phyloP scores from a whole-genome alignment of 495 filamentous ascomycete genomes.

The Daldinia grandis region DNA sequence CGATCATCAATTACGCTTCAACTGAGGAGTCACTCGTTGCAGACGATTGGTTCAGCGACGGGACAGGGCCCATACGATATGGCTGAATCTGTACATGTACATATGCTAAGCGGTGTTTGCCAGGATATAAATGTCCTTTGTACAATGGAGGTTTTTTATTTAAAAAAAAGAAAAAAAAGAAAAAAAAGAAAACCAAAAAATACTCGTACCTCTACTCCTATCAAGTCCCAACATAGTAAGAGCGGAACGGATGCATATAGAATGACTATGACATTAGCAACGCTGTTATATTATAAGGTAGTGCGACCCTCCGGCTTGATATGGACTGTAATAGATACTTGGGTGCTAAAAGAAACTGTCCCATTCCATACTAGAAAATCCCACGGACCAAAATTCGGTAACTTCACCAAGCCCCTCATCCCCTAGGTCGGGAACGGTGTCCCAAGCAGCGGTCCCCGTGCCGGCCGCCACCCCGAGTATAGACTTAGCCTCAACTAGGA shows the following conservation, averaged over 20 bases:
- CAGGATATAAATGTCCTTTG: not conserved
- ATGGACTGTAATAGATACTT: not conserved
- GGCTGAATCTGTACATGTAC: constrained; percentile 50
- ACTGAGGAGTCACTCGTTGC: constrained; percentile 48
- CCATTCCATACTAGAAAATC: constrained; percentile 22
- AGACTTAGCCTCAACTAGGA: not conserved
- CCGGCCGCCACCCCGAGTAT: constrained; percentile 10
- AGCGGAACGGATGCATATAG: too few relatives aligned
- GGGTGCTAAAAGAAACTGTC: constrained; percentile 4
- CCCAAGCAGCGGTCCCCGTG: not conserved
- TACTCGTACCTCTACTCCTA: too few relatives aligned
- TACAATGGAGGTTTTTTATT: too few relatives aligned
- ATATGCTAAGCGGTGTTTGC: not conserved
- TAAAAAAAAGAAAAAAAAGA: too few relatives aligned
- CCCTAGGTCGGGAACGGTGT: not conserved
- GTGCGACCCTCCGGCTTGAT: too few relatives aligned
- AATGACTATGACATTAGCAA: too few relatives aligned
- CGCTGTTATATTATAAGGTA: too few relatives aligned
- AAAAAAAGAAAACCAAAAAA: too few relatives aligned
- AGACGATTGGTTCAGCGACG: constrained; percentile 62
- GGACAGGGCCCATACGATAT: constrained; percentile 54
- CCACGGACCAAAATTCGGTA: constrained; percentile 25
- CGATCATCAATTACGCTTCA: constrained; percentile 65
- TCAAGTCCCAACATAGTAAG: too few relatives aligned
- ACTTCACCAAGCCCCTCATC: constrained; percentile 8